Base-by-base conservation (phyloP, 148 eudicot genomes). In the Chenopodium album region DNA sequence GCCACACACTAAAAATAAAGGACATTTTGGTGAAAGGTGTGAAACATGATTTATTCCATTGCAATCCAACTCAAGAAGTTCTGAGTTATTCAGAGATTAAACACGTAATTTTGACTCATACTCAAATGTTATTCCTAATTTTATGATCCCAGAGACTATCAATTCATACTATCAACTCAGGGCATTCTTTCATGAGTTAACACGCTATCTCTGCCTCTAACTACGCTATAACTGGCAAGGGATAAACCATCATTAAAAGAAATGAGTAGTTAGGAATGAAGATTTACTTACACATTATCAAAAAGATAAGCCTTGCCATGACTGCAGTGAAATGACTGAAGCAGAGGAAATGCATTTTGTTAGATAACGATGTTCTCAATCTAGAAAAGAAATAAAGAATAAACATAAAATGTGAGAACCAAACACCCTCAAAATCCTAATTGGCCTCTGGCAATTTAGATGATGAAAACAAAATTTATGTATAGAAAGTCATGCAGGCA, bases 291-390 rank as follows among this genome's bases (percentile, higher is more conserved):
- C 98, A 95, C 90, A 19, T 89, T 92, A 41, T 90, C 85, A 64
- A 93, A 90, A 81, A 93, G 98, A 84, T 95, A 95, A 82, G 97
- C 97, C 84, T 75, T 93, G 52, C 98, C 97, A 85, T 91, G 86
- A 80, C 88, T 85, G 89, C 88, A 81, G 74, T 89, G 93, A 88
- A 95, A 95, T 26, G 89, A 78, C 97, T 95, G 94, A 87, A 88
- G 78, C 82, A 90, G 22, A 81, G 44, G 50, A 17, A 78, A 63
- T 74, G 37, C 37, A 75, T 5, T 66, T 71, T 16, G 62, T 73
- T 28, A 72, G 52, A 73, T 20, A 29, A 72, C 16, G 71, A 41
- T 34, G 48, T 32, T 41, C 23, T 44, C 26, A 66, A 71, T 63
- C 56, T 50, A 50, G 47, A 32, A 14, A 69, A 68, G 48, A 76